Evolutionary conservation across 2,329 filamentous ascomycete species (phyloP).

Genomic region (Aspergillus novofumigatus): DNA sequence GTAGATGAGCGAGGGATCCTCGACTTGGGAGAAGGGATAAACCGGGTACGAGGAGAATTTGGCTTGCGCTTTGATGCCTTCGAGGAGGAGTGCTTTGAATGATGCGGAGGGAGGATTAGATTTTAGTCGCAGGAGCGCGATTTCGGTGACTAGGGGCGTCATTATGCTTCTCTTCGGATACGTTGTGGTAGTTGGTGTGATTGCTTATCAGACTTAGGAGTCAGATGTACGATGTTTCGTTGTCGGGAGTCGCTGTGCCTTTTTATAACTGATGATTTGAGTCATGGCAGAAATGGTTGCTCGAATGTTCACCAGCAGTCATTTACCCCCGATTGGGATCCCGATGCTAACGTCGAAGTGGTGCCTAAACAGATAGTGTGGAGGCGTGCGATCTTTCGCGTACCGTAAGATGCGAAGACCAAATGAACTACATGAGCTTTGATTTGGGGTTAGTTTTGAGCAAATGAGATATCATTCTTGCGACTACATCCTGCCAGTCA

Average conservation of each 20-base stretch:
- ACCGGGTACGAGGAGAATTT: constrained; percentile 35
- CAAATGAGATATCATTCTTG: not conserved
- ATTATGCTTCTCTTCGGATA: not conserved
- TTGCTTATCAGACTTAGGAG: not conserved
- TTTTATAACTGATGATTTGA: not conserved
- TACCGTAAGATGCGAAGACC: not conserved
- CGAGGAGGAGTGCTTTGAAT: constrained; percentile 23
- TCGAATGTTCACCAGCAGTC: no score
- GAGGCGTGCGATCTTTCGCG: no score
- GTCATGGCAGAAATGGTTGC: not conserved
- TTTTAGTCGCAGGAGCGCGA: constrained; percentile 41
- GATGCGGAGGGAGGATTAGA: constrained; percentile 19
- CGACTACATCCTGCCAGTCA: not conserved
- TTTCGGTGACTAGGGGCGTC: constrained; percentile 34
- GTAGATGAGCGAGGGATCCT: constrained; percentile 42
- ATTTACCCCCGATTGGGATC: not conserved
- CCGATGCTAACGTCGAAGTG: not conserved
- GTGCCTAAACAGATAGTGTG: not conserved
- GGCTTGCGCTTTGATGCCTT: constrained; percentile 37
- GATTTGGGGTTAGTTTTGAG: not conserved
- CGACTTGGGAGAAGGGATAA: constrained; percentile 40
- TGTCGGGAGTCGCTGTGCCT: not conserved
- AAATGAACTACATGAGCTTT: not conserved
- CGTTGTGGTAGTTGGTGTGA: not conserved
- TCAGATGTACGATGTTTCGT: not conserved